phyloP scores from a whole-genome alignment of 1,284 basidiomycete species.

The Cystobasidium slooffiae region DNA sequence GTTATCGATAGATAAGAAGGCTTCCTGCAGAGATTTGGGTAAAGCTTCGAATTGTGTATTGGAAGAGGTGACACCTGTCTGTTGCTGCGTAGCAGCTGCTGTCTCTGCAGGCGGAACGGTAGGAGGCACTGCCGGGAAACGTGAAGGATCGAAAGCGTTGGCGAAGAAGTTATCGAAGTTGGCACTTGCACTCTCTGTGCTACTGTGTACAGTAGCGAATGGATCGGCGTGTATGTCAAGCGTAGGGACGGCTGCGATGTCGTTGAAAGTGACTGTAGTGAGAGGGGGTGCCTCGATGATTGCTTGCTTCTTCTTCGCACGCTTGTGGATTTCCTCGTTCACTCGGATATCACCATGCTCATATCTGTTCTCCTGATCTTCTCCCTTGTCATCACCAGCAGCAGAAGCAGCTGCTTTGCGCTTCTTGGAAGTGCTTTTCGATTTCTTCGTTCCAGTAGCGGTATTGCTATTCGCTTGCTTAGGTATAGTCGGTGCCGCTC shows the following conservation, averaged over 20 bases:
- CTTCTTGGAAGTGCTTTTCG: constrained; percentile 8
- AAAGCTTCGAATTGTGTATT: constrained; percentile 17
- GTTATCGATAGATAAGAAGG: constrained; percentile 38
- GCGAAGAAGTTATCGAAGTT: constrained; percentile 5
- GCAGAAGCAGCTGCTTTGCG: constrained; percentile 2
- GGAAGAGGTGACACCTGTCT: neutral
- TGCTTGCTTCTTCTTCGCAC: constrained; percentile 18
- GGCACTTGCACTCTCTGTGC: constrained; percentile 16
- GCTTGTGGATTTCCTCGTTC: constrained; percentile 16
- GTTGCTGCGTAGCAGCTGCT: constrained; percentile 1
- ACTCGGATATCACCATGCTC: constrained; percentile 12
- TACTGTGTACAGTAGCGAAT: neutral
- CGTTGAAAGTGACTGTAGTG: constrained; percentile 6
- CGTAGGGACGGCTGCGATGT: neutral
- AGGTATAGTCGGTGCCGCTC: constrained; percentile 7
- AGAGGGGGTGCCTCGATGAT: too few relatives aligned
- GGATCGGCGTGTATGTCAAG: constrained; percentile 6
- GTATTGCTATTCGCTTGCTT: constrained; percentile 30
- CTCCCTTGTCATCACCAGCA: neutral
- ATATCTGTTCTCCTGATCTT: constrained; percentile 16
- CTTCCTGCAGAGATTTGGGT: constrained; percentile 34
- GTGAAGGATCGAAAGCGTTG: constrained; percentile 19
- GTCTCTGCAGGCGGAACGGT: neutral
- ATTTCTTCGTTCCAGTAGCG: neutral
- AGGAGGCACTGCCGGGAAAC: neutral